These are phyloP conservation scores for Coemansia sp. DNA, from an alignment of 192 early-diverging fungal species.

Conservation along the genomic window DNA sequence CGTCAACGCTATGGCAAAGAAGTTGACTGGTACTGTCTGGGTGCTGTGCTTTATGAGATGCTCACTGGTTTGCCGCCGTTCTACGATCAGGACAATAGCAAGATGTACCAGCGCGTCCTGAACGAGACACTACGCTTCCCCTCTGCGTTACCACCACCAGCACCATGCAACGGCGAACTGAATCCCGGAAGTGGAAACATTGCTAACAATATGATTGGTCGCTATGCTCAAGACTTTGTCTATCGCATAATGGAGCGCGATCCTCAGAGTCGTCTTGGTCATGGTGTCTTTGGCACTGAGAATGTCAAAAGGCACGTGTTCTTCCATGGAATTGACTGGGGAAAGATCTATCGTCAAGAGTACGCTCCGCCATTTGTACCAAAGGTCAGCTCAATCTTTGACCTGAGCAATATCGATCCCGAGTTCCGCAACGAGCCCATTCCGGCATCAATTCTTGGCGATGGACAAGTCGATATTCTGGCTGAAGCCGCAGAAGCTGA, in stretches of 20 bases:
- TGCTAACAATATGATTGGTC: slow-evolving; percentile 12
- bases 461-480: slow-evolving; percentile 41
- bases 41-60: slow-evolving; percentile 64
- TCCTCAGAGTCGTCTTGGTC: slow-evolving; percentile 59
- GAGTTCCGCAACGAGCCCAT: slow-evolving; percentile 48
- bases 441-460: slow-evolving; percentile 37
- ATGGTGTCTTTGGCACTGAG: slow-evolving; percentile 56
- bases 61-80: slow-evolving; percentile 61
- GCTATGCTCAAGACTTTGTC: slow-evolving; percentile 45
- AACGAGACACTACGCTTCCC: slow-evolving; percentile 45
- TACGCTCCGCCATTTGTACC: slow-evolving; percentile 69
- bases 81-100: slow-evolving; percentile 37
- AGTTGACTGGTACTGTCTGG: slow-evolving; percentile 72
- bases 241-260: slow-evolving; percentile 60
- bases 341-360: slow-evolving; percentile 60
- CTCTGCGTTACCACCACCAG: slow-evolving; percentile 24
- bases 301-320: slow-evolving; percentile 66
- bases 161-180: slow-evolving; percentile 25
- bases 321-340: slow-evolving; percentile 65
- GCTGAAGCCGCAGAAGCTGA: slow-evolving; percentile 44
- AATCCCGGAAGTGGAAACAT: slow-evolving; percentile 20
- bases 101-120: slow-evolving; percentile 47
- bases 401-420: slow-evolving; percentile 53
- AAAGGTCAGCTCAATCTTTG: slow-evolving; percentile 55
- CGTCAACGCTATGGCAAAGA: slow-evolving; percentile 59